phyloP scores from a whole-genome alignment of 2,329 filamentous ascomycete genomes.

The Nigrograna mackinnonii region DNA sequence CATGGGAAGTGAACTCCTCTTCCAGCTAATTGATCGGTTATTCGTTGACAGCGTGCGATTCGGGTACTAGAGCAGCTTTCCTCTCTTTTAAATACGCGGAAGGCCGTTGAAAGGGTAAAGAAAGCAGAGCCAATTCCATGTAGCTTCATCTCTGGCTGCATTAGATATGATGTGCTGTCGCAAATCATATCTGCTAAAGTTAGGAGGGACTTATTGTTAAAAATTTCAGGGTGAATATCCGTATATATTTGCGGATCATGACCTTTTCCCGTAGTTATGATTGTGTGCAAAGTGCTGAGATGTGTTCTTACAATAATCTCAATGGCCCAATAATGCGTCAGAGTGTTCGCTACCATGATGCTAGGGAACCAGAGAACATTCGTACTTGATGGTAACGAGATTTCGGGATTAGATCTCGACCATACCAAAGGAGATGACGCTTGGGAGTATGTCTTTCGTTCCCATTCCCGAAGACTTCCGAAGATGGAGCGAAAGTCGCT shows the following conservation, averaged over 20 bases:
- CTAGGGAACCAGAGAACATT: constrained; percentile 9
- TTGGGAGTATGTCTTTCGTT: constrained; percentile 1
- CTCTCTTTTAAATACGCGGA: constrained; percentile 2
- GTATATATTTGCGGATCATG: background rate
- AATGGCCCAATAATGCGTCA: constrained; percentile 10
- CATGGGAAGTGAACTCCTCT: constrained; percentile 4
- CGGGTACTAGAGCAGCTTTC: background rate
- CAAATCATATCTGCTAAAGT: constrained; percentile 7
- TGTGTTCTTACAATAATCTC: constrained; percentile 6
- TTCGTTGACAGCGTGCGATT: background rate
- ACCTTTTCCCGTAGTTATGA: background rate
- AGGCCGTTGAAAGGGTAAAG: constrained; percentile 5
- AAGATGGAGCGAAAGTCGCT: constrained; percentile 1
- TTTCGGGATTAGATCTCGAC: constrained; percentile 4
- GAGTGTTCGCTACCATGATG: constrained; percentile 8
- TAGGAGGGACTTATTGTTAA: background rate
- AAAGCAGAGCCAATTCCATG: constrained; percentile 1
- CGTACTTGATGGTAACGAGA: background rate
- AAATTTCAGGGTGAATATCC: background rate
- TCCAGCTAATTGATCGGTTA: constrained; percentile 1
- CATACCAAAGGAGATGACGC: constrained; percentile 3
- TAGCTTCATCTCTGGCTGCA: constrained; percentile 8
- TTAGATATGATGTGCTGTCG: constrained; percentile 5
- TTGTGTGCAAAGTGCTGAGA: background rate
- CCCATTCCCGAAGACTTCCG: constrained; percentile 4